Evolutionary conservation across 371 early-diverging fungal genomes (phyloP), one percentile per base, ranked within the genome.

Genomic region (Mucor lusitanicus): DNA sequence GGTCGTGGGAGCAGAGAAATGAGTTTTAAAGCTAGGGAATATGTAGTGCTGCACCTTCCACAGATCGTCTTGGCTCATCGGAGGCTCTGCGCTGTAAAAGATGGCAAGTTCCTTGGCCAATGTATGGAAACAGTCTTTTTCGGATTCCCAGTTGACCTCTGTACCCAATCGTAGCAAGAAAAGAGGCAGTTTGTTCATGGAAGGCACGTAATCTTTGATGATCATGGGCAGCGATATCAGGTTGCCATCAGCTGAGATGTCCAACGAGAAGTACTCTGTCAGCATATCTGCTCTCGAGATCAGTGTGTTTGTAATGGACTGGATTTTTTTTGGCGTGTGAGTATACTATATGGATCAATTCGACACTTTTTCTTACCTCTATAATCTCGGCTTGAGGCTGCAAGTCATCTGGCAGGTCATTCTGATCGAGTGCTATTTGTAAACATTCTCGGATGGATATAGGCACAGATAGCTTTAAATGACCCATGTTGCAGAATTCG

Each of bases 401-500:
- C 46, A 87, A 63, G 21, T 74, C 83, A 28, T 79, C 77, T 1
- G 82, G 83, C 63, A 85, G 79, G 17, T 67, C 72, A 13, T 76
- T 53, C 23, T 53, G 53, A 53, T 88, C 86, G 3, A 80, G 70
- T 17, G 89, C 87, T 13, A 93, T 65, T 0, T 92, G 92, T 53
- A 92, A 78, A 64, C 92, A 78, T 0, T 94, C 91, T 50, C 72
- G 58, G 60, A 96, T 87, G 6, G 90, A 74, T 6, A 87, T 82
- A 1, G 94, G 87, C 0, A 77, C 75, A 2, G 88, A 76, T 32
- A 96, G 72, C 13, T 79, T 63, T 25, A 95, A 83, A 46, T 70
- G 78, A 0, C 97, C 96, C 79, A 94, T 95, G 72, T 97, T 96
- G 62, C 86, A 84, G 74, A 97, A 95, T 44, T 93, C 92, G 19